Conservation (phyloP, 208 protist species). For the Acanthamoeba triangularis region DNA sequence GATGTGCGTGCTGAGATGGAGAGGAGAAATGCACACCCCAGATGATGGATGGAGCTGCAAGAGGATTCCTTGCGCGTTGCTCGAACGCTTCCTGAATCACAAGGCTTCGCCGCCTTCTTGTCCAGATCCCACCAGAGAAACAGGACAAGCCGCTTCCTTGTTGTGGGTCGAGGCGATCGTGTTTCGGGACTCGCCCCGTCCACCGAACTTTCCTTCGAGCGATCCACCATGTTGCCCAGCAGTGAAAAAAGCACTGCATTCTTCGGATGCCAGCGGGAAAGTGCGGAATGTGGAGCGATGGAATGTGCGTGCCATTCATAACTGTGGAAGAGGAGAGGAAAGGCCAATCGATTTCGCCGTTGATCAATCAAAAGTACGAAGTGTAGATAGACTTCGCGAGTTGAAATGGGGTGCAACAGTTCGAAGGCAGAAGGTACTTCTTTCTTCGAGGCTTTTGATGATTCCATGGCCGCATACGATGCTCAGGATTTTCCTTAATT, state of each 20-base stretch:
- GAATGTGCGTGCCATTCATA: neutral
- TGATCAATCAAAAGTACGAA: too few species aligned
- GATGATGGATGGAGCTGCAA: too few species aligned
- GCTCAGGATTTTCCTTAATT: neutral
- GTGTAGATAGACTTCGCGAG: neutral
- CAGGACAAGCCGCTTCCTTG: neutral
- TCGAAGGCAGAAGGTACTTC: conserved; percentile 26
- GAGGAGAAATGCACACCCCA: too few species aligned
- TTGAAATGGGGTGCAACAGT: conserved; percentile 33
- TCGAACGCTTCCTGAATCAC: too few species aligned
- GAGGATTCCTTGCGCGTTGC: neutral
- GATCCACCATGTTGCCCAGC: neutral
- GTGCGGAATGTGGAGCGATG: too few species aligned
- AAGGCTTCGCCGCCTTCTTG: neutral
- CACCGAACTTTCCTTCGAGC: conserved; percentile 4
- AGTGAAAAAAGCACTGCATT: neutral
- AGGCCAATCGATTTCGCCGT: too few species aligned
- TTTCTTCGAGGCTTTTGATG: neutral
- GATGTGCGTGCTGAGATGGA: neutral
- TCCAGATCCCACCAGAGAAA: neutral
- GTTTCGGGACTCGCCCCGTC: neutral
- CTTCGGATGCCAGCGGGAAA: neutral
- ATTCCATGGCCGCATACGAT: neutral
- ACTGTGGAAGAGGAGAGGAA: neutral
- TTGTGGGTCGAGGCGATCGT: neutral